Evolutionary conservation across 2,329 filamentous ascomycete genomes (phyloP), one percentile per base, ranked within the genome.

Genomic region (Bipolaris bicolor): DNA sequence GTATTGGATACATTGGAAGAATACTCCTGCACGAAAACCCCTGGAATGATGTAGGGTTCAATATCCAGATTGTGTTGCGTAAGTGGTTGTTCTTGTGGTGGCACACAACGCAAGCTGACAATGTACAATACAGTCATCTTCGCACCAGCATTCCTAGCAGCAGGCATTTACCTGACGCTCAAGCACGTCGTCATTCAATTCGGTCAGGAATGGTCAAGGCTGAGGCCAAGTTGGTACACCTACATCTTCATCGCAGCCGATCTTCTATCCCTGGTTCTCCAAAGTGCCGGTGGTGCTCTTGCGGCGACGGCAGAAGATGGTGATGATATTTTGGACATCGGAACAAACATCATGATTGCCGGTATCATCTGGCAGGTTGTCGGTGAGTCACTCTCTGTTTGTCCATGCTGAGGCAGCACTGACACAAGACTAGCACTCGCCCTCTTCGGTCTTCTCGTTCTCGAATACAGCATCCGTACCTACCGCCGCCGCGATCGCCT

Each of bases 161-260:
- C 80, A 1, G 80, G 77, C 51, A 81, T 86, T 60, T 86, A 84
- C 71, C 68, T 87, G 22, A 81, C 78, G 5, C 75, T 87, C 3
- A 83, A 83, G 24, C 82, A 85, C 41, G 78, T 86, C 50, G 81
- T 86, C 46, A 70, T 82, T 15, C 76, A 79, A 40, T 83, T 86
- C 55, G 84, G 84, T 31, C 55, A 64, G 13, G 31, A 56, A 10
- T 66, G 68, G 61, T 65, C 59, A 5, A 50, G 66, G n/a, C 24
- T 75, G 5, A 34, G 58, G n/a, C 69, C 71, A 2, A 49, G 33
- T 1, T 70, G 80, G 45, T 86, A 86, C 68, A 85, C 84, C 7
- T 81, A 81, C 70, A 79, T 86, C 55, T 87, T 87, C 73, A 82
- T 87, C 62, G 70, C 76, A 24, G 85, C 82, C 64, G 85, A 87